Base-by-base conservation (phyloP, 768 basidiomycete genomes). In the Collybia mongolica region DNA sequence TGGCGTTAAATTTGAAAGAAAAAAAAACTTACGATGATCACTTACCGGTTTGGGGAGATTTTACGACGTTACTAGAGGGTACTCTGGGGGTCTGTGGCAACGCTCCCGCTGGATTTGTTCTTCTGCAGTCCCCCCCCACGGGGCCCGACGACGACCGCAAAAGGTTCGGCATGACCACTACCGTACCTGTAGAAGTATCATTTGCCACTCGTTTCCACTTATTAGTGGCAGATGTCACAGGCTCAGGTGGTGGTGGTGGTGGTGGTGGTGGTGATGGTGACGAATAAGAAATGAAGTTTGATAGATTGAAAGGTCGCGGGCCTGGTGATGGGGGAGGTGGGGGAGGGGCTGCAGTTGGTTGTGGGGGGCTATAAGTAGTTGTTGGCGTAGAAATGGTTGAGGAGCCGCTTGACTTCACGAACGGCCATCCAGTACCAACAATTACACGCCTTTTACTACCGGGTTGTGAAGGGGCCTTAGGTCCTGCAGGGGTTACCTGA, bases 351-450 rank as follows among this genome's bases (percentile, higher is more conserved):
- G 54, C 54, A 14, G 61, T 50, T 36, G 60, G 55, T n/a, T 46
- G 35, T 15, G 54, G 38, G 14, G 59, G 48, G 23, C 53, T 29
- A 37, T 62, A 52, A 37, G 53, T 42, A 23, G 54, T 44, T 26
- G 53, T 40, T n/a, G 60, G 49, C 1, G 57, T 46, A 15, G 57
- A 47, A n/a, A 57, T 20, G 36, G 39, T 54, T 37, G 47, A 46
- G 45, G 26, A 35, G 24, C 54, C 58, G 15, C 57, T 38, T 22
- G 55, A 51, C 48, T 65, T 64, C 18, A 60, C 63, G 19, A 63
- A 63, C n/a, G 76, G 74, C 77, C 81, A 81, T 8, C 75, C 74
- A 39, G 66, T 68, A 9, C 80, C 80, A 8, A 82, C 74, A 1
- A 74, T 60, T 5, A 81, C 60, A 36, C 69, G 72, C 53, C 71